Evolutionary conservation across 1,284 basidiomycete species (phyloP), one percentile per base, ranked within the genome.

Genomic region (Trichosporon ovoides): DNA sequence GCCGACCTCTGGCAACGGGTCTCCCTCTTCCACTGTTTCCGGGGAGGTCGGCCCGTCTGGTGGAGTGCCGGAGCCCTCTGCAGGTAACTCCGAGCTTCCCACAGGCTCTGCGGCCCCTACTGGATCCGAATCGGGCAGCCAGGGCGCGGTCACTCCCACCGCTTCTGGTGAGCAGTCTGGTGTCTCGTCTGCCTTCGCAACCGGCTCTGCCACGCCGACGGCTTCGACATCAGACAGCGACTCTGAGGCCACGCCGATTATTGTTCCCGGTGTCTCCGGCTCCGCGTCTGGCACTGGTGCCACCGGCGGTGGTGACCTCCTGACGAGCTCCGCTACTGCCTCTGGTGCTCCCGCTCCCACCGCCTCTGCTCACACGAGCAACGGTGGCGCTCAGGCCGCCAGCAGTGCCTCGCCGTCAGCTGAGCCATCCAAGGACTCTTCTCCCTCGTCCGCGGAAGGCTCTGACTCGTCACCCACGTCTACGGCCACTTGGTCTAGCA

Each of bases 401-500:
- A 34, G 14, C 37, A 33, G 16, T 14, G 34, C 24, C n/a, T 36
- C 50, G 50, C 12, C 35, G 5, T 37, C 35, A 14, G 20, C 19
- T 5, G 43, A 28, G 22, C 28, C 43, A 22, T 31, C 43, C 43
- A 48, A 48, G 43, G 43, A 24, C 5, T 48, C 43, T 5, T 7
- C 14, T 7, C 24, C 40, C 28, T 46, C 43, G 43, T 12, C 43
- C 4, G 12, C 43, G 13, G 43, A 31, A 24, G 43, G 28, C 43
- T 37, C 35, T 4, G 24, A 14, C 14, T 13, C 43, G 3, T 24
- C 40, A 9, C 28, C 28, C 11, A 19, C 36, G 6, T 87, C 87
- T 1, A 74, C 84, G 0, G 77, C 80, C 24, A 58, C 76, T 5
- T 78, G 84, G 0, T 89, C 83, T 65, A 87, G 88, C 11, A 88